phyloP scores from a whole-genome alignment of 176 grass and related monocot genomes.

The Neostapfia colusana region DNA sequence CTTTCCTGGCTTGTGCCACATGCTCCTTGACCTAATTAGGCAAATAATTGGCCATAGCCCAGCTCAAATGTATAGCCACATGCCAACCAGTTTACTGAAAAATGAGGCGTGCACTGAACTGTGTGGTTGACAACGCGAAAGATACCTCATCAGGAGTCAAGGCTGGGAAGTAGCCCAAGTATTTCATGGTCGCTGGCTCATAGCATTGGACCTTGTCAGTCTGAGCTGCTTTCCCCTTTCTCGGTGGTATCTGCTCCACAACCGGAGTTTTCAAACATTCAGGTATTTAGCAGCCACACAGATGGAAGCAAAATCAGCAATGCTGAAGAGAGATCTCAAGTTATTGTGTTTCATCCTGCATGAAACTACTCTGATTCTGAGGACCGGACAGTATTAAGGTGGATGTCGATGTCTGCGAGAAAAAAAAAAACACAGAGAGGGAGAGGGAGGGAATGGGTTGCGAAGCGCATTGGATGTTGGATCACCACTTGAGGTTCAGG shows the following conservation, averaged over 20 bases:
- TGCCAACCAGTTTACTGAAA: too few species aligned
- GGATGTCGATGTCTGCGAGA: too few species aligned
- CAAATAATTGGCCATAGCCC: neutral
- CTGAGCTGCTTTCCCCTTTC: conserved; percentile 67
- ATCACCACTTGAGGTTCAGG: neutral
- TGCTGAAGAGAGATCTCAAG: neutral
- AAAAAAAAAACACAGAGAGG: too few species aligned
- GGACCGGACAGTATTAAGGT: neutral
- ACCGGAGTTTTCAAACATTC: neutral
- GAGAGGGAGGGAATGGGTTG: neutral
- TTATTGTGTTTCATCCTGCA: neutral
- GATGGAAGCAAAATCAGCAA: neutral
- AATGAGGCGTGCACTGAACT: neutral
- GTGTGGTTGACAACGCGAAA: conserved; percentile 18
- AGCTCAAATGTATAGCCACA: neutral
- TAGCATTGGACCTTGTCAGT: conserved; percentile 86
- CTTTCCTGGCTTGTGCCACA: conserved; percentile 89
- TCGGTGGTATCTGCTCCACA: conserved; percentile 67
- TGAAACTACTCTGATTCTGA: neutral
- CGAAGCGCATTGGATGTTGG: neutral
- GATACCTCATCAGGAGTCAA: conserved; percentile 80
- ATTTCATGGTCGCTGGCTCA: conserved; percentile 97
- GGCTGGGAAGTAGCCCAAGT: conserved; percentile 77
- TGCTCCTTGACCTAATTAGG: conserved; percentile 74
- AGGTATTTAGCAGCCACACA: neutral